Evolutionary conservation across 805 yeast species (phyloP), one percentile per base, ranked within the genome.

Genomic region (Candida endomychidarum): DNA sequence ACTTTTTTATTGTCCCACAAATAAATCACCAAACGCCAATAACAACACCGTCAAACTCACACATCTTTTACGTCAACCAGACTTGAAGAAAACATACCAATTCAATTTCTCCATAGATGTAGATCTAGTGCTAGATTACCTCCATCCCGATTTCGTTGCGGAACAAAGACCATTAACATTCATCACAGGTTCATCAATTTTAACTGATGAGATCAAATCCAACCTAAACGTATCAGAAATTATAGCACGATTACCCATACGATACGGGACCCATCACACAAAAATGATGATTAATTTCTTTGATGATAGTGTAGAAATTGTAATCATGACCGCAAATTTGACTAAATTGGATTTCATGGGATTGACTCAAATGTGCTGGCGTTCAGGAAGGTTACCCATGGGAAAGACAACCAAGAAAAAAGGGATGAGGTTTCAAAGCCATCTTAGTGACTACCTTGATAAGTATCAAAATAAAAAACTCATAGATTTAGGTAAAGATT

Each of bases 281-380:
- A 83, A 83, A 53, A 61, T 83, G 74, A 78, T 83, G 69, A 60
- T 83, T 10, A 82, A 82, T 50, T 61, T 73, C 42, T 79, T 67
- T 50, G 76, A 75, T 45, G 63, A 61, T 12, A 57, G 71, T 0
- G 56, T 72, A 22, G 80, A 76, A 51, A 56, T 83, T 0, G 77
- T 76, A 16, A 61, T 83, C 17, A 76, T 81, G 56, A 77, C 87
- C 1, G 72, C 76, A 54, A 83, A 83, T 55, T 53, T 81, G 39
- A 78, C 81, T 0, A 56, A 57, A 24, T 52, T 71, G 0, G 90
- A 83, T 55, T 72, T 78, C 37, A 61, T 63, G 4, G 69, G 71
- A 1, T 77, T 83, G 41, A 81, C 84, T 5, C 88, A 83, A 51
- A 79, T 80, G 69, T 61, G 75, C 22, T 83, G 89, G 89, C 57